A percentile compares a stretch with the other conserved stretches of the same genome.
Conservation (phyloP, 306 rosid genomes). For the Malus asiatica region DNA sequence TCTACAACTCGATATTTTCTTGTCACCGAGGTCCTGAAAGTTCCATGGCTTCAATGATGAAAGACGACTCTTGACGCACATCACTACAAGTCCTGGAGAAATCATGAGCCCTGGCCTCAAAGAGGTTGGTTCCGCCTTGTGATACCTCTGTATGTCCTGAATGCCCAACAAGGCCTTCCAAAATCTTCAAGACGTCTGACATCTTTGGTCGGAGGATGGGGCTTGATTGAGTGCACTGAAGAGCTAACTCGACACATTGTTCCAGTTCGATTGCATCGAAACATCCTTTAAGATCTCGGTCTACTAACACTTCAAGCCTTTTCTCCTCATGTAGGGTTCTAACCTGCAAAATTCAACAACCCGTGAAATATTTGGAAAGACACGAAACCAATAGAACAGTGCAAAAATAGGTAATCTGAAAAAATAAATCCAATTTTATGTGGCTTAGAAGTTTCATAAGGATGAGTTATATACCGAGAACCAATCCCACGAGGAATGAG, state of each 20-base stretch:
- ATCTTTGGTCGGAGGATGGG: conserved; percentile 83
- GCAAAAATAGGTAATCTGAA: background rate
- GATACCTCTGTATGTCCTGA: conserved; percentile 46
- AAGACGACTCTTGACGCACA: conserved; percentile 62
- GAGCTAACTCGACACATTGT: conserved; percentile 58
- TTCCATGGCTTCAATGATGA: conserved; percentile 81
- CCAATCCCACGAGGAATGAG: background rate
- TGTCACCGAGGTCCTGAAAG: conserved; percentile 90
- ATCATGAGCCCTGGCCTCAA: conserved; percentile 52
- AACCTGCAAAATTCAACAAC: conserved; percentile 45
- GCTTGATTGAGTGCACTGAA: conserved; percentile 72
- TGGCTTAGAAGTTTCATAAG: background rate
- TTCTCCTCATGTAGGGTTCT: conserved; percentile 64
- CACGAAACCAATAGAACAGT: background rate
- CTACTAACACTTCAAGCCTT: conserved; percentile 62
- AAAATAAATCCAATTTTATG: background rate
- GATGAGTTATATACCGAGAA: background rate
- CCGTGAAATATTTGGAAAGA: background rate
- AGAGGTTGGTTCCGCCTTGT: conserved; percentile 39
- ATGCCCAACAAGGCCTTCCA: conserved; percentile 69
- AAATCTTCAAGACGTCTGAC: conserved; percentile 66
- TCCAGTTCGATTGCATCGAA: conserved; percentile 65
- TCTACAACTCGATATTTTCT: background rate
- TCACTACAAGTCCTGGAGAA: conserved; percentile 61
- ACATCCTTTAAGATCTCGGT: conserved; percentile 79